phyloP scores from a whole-genome alignment of 2,329 filamentous ascomycete species.

The Cadophora luteo-olivacea region DNA sequence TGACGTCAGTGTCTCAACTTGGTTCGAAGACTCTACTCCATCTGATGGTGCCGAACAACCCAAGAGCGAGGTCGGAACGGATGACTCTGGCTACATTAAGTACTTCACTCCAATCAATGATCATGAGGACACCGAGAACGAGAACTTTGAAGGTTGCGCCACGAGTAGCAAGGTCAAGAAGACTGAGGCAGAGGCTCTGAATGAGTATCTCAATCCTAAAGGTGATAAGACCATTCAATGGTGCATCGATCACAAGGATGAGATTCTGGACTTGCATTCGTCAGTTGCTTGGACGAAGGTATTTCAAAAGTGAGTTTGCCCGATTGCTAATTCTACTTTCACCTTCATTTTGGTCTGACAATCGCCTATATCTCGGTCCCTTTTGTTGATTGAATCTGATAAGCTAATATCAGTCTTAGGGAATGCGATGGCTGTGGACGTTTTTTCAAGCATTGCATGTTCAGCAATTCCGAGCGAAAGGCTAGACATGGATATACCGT shows the following conservation, averaged over 20 bases:
- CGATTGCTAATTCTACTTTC: too few relatives aligned
- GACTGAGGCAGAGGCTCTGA: background rate
- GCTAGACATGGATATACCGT: background rate
- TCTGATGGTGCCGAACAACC: background rate
- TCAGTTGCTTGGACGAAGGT: background rate
- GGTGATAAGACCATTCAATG: background rate
- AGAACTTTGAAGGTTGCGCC: background rate
- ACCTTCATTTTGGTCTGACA: too few relatives aligned
- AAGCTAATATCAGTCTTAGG: background rate
- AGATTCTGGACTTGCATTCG: background rate
- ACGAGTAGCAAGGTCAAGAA: background rate
- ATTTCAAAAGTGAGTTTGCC: background rate
- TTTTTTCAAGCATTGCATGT: conserved; percentile 24
- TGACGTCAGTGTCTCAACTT: background rate
- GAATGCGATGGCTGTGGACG: conserved; percentile 8
- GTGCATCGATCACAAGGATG: background rate
- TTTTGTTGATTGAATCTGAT: too few relatives aligned
- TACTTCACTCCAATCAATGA: too few relatives aligned
- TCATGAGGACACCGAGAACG: background rate
- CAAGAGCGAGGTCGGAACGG: too few relatives aligned
- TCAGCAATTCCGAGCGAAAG: conserved; percentile 12
- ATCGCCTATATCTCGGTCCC: too few relatives aligned
- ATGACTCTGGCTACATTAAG: too few relatives aligned
- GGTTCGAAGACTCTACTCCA: background rate
- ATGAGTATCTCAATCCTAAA: background rate